Conservation (phyloP, 345 rosid genomes). For the Hibiscus syriacus region DNA sequence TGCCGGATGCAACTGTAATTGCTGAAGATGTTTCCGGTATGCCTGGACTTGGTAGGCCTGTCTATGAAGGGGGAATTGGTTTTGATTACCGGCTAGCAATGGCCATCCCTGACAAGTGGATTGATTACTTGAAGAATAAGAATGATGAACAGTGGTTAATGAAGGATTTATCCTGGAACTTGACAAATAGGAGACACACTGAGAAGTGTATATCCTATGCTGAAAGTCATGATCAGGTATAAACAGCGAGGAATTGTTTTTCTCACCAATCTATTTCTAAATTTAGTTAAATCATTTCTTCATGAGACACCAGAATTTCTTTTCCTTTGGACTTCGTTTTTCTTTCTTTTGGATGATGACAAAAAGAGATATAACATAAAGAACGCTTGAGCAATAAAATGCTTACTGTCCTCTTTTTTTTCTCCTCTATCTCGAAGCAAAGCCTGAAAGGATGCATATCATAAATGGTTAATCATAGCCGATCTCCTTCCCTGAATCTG, state of each 20-base stretch:
- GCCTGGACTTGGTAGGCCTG: slow-evolving; percentile 72
- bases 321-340: not conserved
- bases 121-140: slow-evolving; percentile 71
- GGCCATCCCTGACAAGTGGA: slow-evolving; percentile 84
- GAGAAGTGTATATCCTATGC: slow-evolving; percentile 77
- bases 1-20: slow-evolving; percentile 62
- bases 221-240: slow-evolving; percentile 83
- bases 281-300: not conserved
- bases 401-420: too few relatives aligned
- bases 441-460: too few relatives aligned
- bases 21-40: slow-evolving; percentile 86
- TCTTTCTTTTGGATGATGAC: not conserved
- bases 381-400: not conserved
- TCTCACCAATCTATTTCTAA: slow-evolving; percentile 1
- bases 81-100: slow-evolving; percentile 70
- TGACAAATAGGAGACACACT: slow-evolving; percentile 68
- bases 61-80: slow-evolving; percentile 57
- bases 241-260: slow-evolving; percentile 7
- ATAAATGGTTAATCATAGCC: too few relatives aligned
- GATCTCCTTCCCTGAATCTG: too few relatives aligned
- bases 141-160: slow-evolving; percentile 70
- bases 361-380: not conserved
- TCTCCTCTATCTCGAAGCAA: not conserved
- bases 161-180: slow-evolving; percentile 46
- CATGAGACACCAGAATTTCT: not conserved